Evolutionary conservation across 257 asterid genomes (phyloP).

Genomic region (Pogostemon cablin): DNA sequence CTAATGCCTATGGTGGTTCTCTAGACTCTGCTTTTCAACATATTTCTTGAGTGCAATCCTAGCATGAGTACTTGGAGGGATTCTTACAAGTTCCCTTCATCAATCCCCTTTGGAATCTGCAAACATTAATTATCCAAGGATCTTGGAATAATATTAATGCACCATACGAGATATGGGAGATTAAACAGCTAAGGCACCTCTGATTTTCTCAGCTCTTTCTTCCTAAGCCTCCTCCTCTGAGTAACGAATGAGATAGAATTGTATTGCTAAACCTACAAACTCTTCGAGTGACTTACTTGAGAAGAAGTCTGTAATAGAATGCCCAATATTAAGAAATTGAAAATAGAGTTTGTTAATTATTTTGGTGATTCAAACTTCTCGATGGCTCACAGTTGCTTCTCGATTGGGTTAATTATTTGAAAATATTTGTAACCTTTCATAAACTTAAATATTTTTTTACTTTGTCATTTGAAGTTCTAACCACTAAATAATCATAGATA

Average conservation of each 20-base stretch:
- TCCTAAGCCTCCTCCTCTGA: conserved; percentile 3
- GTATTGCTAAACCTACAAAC: conserved; percentile 2
- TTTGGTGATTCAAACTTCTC: too few relatives aligned
- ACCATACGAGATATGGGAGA: conserved; percentile 25
- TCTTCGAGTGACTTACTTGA: neutral
- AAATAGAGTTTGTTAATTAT: neutral
- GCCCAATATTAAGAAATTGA: conserved; percentile 20
- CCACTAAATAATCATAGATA: too few relatives aligned
- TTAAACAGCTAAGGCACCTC: conserved; percentile 18
- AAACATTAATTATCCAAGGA: conserved; percentile 1
- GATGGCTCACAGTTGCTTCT: too few relatives aligned
- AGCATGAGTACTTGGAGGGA: neutral
- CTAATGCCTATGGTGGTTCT: neutral
- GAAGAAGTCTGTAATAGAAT: conserved; percentile 11
- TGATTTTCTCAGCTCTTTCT: neutral
- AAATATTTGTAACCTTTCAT: too few relatives aligned
- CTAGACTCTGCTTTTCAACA: neutral
- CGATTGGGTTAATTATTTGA: too few relatives aligned
- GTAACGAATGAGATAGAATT: neutral
- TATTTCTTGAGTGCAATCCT: neutral
- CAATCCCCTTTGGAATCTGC: conserved; percentile 29
- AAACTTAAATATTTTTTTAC: too few relatives aligned
- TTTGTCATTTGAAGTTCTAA: too few relatives aligned
- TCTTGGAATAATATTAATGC: neutral
- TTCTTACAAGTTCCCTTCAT: neutral